These are phyloP conservation scores for Didymella pinodella DNA, from an alignment of 2,329 filamentous ascomycete genomes.

Conservation along the genomic window DNA sequence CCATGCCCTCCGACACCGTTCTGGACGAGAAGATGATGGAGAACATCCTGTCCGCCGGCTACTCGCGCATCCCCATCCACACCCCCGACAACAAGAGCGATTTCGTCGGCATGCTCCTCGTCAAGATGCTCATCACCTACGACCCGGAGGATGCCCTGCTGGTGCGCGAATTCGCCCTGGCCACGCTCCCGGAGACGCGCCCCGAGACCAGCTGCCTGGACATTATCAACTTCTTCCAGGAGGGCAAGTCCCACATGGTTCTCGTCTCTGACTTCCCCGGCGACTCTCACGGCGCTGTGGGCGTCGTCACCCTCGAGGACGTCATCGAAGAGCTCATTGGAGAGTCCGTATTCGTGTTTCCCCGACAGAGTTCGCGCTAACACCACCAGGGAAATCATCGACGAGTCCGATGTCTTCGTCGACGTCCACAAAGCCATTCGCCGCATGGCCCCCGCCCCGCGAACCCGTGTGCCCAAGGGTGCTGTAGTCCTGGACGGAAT, in stretches of 20 bases:
- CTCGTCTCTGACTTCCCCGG: conserved; percentile 90
- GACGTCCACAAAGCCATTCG: conserved; percentile 98
- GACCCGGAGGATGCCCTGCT: conserved; percentile 90
- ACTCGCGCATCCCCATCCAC: conserved; percentile 95
- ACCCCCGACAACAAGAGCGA: conserved; percentile 82
- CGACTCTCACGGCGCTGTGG: conserved; percentile 87
- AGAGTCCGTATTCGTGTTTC: conserved; percentile 69
- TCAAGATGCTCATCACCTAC: conserved; percentile 99
- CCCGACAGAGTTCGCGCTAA: conserved; percentile 15
- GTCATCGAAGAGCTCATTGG: conserved; percentile 99
- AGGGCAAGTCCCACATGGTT: conserved; percentile 99
- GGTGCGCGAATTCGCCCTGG: conserved; percentile 89
- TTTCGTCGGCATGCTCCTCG: conserved; percentile 96
- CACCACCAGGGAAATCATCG: conserved; percentile 83
- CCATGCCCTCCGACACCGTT: conserved; percentile 92
- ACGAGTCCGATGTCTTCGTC: conserved; percentile 97
- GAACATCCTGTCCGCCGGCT: conserved; percentile 88
- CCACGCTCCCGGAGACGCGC: conserved; percentile 91
- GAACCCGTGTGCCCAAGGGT: conserved; percentile 70
- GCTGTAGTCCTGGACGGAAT: conserved; percentile 58
- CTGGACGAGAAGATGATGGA: conserved; percentile 96
- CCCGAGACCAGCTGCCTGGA: conserved; percentile 96
- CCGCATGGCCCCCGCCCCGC: conserved; percentile 83
- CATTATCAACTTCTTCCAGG: conserved; percentile 99
- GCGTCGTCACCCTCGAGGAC: conserved; percentile 95